phyloP scores from a whole-genome alignment of 306 rosid genomes.

The Parietaria judaica region DNA sequence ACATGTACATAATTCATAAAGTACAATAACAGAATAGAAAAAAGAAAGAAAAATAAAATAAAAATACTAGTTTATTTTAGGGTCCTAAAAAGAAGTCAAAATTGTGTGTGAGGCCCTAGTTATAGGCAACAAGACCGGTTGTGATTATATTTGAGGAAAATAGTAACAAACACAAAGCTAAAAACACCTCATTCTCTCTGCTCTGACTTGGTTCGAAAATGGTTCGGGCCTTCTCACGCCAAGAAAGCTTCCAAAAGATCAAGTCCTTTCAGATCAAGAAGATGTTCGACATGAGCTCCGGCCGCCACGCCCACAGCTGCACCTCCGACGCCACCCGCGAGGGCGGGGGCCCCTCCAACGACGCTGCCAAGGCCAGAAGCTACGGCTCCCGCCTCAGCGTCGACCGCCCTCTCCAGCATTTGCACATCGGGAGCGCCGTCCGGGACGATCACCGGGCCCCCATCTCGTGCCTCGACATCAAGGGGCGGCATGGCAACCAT shows the following conservation, averaged over 20 bases:
- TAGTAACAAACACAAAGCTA: background rate
- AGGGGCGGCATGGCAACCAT: slow-evolving; percentile 7
- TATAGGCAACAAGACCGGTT: too few species aligned
- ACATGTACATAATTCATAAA: too few species aligned
- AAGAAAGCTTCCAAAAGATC: slow-evolving; percentile 44
- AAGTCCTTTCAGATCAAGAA: slow-evolving; percentile 59
- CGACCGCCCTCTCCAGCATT: slow-evolving; percentile 11
- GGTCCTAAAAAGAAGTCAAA: too few species aligned
- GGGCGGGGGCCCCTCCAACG: slow-evolving; percentile 19
- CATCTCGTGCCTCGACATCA: slow-evolving; percentile 13
- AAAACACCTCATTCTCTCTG: background rate
- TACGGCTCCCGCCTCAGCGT: slow-evolving; percentile 10
- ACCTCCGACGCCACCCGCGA: slow-evolving; percentile 35
- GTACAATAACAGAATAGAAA: too few species aligned
- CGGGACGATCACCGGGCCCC: slow-evolving; percentile 13
- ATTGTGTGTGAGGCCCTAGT: too few species aligned
- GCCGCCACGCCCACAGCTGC: slow-evolving; percentile 44
- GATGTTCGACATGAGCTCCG: slow-evolving; percentile 47
- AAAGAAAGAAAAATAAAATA: too few species aligned
- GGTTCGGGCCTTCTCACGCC: slow-evolving; percentile 51
- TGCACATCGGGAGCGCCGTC: slow-evolving; percentile 17
- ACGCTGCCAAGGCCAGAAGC: slow-evolving; percentile 26
- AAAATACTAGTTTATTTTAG: too few species aligned
- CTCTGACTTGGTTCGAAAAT: slow-evolving; percentile 26
- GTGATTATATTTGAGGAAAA: too few species aligned